Evolutionary conservation across 495 filamentous ascomycete genomes (phyloP).

Genomic region (Cudoniella acicularis): DNA sequence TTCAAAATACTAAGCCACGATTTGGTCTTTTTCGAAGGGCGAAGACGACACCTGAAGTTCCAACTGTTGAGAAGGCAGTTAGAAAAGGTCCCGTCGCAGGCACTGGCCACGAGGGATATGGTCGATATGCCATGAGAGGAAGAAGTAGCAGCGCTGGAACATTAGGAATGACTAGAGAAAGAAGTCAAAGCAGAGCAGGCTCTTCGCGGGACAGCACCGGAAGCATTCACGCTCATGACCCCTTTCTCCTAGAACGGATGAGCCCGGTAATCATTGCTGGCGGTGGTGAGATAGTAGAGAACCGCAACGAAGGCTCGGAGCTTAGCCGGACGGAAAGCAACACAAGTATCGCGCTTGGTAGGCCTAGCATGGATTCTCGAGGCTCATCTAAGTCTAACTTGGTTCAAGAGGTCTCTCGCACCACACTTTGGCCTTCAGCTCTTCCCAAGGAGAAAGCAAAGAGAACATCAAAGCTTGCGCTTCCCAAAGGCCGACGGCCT

Average conservation of each 20-base stretch:
- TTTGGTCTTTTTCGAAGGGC: constrained; percentile 77
- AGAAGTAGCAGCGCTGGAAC: constrained; percentile 52
- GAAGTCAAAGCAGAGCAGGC: constrained; percentile 36
- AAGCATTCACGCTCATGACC: constrained; percentile 40
- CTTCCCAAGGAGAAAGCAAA: constrained; percentile 31
- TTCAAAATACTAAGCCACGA: constrained; percentile 40
- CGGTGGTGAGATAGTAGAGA: constrained; percentile 60
- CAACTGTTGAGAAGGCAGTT: constrained; percentile 44
- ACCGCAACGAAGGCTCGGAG: constrained; percentile 48
- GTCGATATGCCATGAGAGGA: constrained; percentile 60
- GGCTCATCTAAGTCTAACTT: constrained; percentile 38
- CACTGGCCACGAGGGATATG: constrained; percentile 95
- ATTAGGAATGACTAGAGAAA: constrained; percentile 38
- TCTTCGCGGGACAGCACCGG: constrained; percentile 46
- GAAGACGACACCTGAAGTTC: constrained; percentile 57
- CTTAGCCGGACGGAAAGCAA: constrained; percentile 59
- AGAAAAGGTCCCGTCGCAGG: constrained; percentile 87
- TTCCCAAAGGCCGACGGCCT: constrained; percentile 30
- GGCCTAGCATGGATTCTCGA: constrained; percentile 49
- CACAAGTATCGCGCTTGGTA: constrained; percentile 48
- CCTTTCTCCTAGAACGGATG: constrained; percentile 67
- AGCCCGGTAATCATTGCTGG: constrained; percentile 86
- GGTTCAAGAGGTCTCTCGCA: constrained; percentile 24
- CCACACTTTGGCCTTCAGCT: constrained; percentile 49
- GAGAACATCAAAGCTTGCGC: constrained; percentile 5